These are phyloP conservation scores for Aspergillus affinis DNA, from an alignment of 495 filamentous ascomycete species.

Conservation along the genomic window DNA sequence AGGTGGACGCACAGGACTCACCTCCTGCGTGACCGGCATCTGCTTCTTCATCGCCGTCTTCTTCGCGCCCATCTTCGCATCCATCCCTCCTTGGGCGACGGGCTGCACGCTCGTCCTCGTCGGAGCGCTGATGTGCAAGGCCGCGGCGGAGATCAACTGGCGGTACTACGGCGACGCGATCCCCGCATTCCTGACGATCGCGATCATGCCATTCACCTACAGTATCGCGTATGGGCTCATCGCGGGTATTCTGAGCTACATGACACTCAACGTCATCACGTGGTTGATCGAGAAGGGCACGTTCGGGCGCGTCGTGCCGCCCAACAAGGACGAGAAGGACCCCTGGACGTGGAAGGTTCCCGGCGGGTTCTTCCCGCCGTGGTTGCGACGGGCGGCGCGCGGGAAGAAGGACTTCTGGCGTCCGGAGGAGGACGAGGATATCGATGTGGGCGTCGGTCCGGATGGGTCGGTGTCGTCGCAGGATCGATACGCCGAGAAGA, in stretches of 20 bases:
- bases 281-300: conserved; percentile 65
- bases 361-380: conserved; percentile 68
- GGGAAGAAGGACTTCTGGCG: conserved; percentile 73
- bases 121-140: conserved; percentile 75
- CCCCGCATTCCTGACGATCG: conserved; percentile 77
- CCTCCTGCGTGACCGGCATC: conserved; percentile 70
- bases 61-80: conserved; percentile 84
- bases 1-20: conserved; percentile 78
- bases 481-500: conserved; percentile 18
- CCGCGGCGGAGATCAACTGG: conserved; percentile 82
- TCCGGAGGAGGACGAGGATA: conserved; percentile 31
- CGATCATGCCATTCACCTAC: conserved; percentile 84
- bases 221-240: conserved; percentile 79
- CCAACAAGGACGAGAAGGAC: conserved; percentile 70
- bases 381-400: conserved; percentile 57
- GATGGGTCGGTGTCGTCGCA: conserved; percentile 14
- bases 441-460: conserved; percentile 10
- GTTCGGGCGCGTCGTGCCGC: conserved; percentile 66
- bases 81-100: conserved; percentile 81
- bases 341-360: conserved; percentile 68
- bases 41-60: conserved; percentile 86
- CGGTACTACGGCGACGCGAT: conserved; percentile 73
- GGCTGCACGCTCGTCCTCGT: conserved; percentile 80
- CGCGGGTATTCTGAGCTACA: conserved; percentile 74
- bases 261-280: conserved; percentile 61